Conservation (phyloP, 1,139 yeast species). For the Suhomyces wounanorum region DNA sequence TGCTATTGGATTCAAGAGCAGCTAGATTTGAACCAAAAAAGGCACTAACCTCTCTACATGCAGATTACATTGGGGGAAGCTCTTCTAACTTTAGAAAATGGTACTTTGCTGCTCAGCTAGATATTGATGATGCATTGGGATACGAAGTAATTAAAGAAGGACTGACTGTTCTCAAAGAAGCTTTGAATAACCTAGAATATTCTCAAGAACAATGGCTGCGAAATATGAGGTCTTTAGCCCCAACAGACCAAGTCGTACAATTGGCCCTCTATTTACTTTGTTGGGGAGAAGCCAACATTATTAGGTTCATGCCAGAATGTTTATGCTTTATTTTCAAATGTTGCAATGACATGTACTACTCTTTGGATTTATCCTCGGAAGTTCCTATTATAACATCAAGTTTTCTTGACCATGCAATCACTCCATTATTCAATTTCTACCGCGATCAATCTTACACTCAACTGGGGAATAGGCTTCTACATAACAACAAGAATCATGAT, state of each 20-base stretch:
- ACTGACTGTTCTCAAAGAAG: not conserved
- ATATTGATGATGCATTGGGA: constrained; percentile 2
- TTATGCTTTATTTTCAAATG: constrained; percentile 41
- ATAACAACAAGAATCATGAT: constrained; percentile 66
- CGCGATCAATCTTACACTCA: constrained; percentile 45
- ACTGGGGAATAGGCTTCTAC: constrained; percentile 42
- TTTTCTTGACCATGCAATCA: constrained; percentile 67
- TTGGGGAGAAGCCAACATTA: constrained; percentile 49
- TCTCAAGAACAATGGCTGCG: constrained; percentile 33
- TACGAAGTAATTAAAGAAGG: constrained; percentile 40
- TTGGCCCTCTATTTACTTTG: constrained; percentile 38
- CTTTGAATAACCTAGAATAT: constrained; percentile 46
- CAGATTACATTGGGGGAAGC: constrained; percentile 86
- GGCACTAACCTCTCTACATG: constrained; percentile 65
- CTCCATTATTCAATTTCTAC: constrained; percentile 64
- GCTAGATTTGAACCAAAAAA: constrained; percentile 58
- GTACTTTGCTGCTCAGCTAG: constrained; percentile 78
- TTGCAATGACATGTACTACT: constrained; percentile 27
- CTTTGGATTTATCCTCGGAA: constrained; percentile 23
- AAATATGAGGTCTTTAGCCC: constrained; percentile 21
- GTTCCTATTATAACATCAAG: constrained; percentile 19
- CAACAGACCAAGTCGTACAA: constrained; percentile 30
- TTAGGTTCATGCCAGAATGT: constrained; percentile 47
- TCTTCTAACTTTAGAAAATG: constrained; percentile 90
- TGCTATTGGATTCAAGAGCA: constrained; percentile 67